Evolutionary conservation across 1,284 basidiomycete species (phyloP), one percentile per base, ranked within the genome.

Genomic region (Leucoagaricus sp.): DNA sequence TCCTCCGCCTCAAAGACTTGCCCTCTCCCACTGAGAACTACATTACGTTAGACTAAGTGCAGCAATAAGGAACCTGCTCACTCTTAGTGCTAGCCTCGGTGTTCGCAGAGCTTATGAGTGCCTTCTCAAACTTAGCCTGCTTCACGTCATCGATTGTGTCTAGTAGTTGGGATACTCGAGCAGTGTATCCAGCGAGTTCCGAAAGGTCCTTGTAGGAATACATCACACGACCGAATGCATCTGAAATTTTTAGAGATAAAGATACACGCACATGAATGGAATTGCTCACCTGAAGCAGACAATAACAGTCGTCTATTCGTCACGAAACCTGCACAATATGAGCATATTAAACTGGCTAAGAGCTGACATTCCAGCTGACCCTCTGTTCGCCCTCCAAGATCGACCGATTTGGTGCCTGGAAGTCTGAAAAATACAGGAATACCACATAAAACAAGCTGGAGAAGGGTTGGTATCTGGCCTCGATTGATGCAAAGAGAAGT

Each of bases 201-300:
- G 94, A 89, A 3, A 99, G 80, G 70, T 98, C 94, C 79, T 93
- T 98, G 79, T 98, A 98, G 12, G 93, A 94, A 71, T 96, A 97
- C 94, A 98, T 96, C 7, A 91, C 81, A 21, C 89, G 84, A 47
- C 89, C 89, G 61, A 91, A 86, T 2, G 89, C 89, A 74, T 91
- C 89, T 88, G 55, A 29, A 57, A 9, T 21, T 26, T 38, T 23
- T 21, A 15, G 4, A 17, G 21, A 45, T 49, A 25, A 36, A 29
- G 36, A 26, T 29, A 8, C 41, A 17, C 40, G 21, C 38, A 46
- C 23, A 6, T 28, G 19, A 53, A 41, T 21, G 10, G 38, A 38
- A 28, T 28, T 34, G 58, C 66, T 47, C 62, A 85, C 87, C 87
- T 55, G 88, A 91, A 8, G 87, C 82, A 26, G 89, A 91, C n/a